Evolutionary conservation across 495 filamentous ascomycete genomes (phyloP).

Genomic region (Talaromyces nanjingensis): DNA sequence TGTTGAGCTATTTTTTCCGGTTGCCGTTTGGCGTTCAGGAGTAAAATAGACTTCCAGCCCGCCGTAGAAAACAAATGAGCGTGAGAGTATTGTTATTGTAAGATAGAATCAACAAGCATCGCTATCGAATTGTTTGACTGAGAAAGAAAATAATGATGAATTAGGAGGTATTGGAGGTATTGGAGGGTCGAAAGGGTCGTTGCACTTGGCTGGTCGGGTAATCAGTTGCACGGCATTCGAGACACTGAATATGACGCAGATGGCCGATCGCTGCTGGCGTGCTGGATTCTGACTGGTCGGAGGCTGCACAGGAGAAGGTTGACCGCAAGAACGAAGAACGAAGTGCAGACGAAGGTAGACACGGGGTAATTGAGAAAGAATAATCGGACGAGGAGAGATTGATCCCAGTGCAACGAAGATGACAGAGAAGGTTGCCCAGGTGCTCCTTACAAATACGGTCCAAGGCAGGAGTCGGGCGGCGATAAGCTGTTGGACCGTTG

Average conservation of each 20-base stretch:
- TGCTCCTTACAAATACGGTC: not conserved
- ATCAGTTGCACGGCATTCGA: not conserved
- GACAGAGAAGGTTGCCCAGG: not conserved
- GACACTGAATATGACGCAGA: constrained; percentile 1
- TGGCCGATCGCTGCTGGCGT: not conserved
- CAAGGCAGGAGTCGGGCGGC: not conserved
- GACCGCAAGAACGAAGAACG: not conserved
- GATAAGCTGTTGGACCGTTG: not conserved
- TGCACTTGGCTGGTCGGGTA: not conserved
- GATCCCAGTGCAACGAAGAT: not conserved
- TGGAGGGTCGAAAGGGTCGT: not conserved
- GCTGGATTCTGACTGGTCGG: not conserved
- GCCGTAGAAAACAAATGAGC: not conserved
- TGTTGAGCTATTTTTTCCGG: not conserved
- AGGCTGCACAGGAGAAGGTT: not conserved
- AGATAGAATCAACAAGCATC: not conserved
- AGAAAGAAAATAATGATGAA: not conserved
- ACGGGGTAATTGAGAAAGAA: not conserved
- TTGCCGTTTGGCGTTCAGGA: not conserved
- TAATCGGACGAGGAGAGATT: not conserved
- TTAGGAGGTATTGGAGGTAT: not conserved
- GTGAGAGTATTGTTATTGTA: not conserved
- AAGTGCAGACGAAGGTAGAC: not conserved
- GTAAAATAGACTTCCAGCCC: constrained; percentile 2
- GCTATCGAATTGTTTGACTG: not conserved